phyloP scores from a whole-genome alignment of 1,284 basidiomycete genomes.

The Ceratobasidium sp. region DNA sequence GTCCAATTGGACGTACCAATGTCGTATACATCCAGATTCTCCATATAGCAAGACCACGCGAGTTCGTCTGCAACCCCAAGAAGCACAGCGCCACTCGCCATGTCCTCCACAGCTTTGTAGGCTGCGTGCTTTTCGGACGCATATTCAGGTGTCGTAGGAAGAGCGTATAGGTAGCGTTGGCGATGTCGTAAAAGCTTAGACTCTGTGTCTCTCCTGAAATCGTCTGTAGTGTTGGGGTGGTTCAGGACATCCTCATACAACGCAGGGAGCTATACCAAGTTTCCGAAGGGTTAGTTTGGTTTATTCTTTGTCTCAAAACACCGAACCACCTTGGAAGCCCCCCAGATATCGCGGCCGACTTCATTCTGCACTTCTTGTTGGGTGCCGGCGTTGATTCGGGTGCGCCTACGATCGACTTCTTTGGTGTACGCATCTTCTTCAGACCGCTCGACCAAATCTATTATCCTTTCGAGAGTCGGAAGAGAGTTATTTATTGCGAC shows the following conservation, averaged over 20 bases:
- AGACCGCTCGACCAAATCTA: slow-evolving; percentile 63
- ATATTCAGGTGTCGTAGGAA: slow-evolving; percentile 56
- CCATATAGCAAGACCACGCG: slow-evolving; percentile 82
- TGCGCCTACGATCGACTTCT: slow-evolving; percentile 79
- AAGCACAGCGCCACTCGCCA: slow-evolving; percentile 76
- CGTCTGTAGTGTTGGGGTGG: slow-evolving; percentile 77
- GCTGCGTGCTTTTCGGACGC: slow-evolving; percentile 52
- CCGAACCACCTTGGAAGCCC: slow-evolving; percentile 60
- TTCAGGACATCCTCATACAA: slow-evolving; percentile 78
- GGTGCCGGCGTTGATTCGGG: slow-evolving; percentile 71
- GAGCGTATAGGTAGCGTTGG: slow-evolving; percentile 62
- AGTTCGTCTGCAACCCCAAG: slow-evolving; percentile 76
- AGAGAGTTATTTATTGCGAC: slow-evolving; percentile 72
- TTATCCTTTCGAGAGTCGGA: slow-evolving; percentile 71
- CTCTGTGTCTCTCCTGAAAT: slow-evolving; percentile 72
- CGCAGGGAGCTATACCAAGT: slow-evolving; percentile 61
- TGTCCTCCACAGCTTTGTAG: slow-evolving; percentile 71
- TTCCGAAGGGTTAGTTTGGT: slow-evolving; percentile 34
- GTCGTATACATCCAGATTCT: slow-evolving; percentile 74
- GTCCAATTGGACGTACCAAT: slow-evolving; percentile 60
- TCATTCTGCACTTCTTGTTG: slow-evolving; percentile 72
- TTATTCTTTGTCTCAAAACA: neutral
- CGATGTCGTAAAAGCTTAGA: slow-evolving; percentile 71
- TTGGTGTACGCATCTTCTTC: slow-evolving; percentile 63
- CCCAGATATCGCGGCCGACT: slow-evolving; percentile 68